These are phyloP conservation scores for Luffa aegyptiaca DNA, from an alignment of 306 rosid genomes.

Conservation along the genomic window DNA sequence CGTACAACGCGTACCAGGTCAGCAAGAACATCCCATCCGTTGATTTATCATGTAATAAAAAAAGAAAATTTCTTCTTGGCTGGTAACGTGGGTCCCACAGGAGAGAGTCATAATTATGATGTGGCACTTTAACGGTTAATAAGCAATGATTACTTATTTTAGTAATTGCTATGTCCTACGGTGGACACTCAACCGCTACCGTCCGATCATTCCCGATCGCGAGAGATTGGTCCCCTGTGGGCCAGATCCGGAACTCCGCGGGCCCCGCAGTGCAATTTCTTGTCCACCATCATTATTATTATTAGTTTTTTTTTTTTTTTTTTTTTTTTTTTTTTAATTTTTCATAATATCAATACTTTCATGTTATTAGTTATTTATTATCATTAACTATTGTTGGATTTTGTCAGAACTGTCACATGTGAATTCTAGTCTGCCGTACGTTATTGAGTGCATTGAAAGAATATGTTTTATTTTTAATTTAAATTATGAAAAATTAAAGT, in stretches of 20 bases:
- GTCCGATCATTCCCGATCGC: conserved; percentile 4
- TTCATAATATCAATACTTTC: neutral
- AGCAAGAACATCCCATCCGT: neutral
- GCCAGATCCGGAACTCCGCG: neutral
- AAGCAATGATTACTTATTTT: neutral
- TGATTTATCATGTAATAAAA: neutral
- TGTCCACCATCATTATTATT: neutral
- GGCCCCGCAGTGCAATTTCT: neutral
- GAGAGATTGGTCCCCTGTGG: neutral
- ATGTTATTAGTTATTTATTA: neutral
- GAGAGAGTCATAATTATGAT: neutral
- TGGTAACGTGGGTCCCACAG: neutral
- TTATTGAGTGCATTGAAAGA: neutral
- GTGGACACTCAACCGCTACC: neutral
- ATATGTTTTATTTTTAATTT: neutral
- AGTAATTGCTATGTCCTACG: neutral
- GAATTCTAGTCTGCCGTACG: neutral
- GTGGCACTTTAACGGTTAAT: conserved; percentile 2
- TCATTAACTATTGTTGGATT: neutral
- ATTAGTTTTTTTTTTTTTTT: neutral
- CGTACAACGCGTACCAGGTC: neutral
- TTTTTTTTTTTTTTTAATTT: no score
- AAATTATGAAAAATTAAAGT: neutral
- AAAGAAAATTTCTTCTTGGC: neutral
- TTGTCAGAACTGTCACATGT: neutral